These are phyloP conservation scores for Vanrija sp. DNA, from an alignment of 1,284 basidiomycete genomes.

Conservation along the genomic window DNA sequence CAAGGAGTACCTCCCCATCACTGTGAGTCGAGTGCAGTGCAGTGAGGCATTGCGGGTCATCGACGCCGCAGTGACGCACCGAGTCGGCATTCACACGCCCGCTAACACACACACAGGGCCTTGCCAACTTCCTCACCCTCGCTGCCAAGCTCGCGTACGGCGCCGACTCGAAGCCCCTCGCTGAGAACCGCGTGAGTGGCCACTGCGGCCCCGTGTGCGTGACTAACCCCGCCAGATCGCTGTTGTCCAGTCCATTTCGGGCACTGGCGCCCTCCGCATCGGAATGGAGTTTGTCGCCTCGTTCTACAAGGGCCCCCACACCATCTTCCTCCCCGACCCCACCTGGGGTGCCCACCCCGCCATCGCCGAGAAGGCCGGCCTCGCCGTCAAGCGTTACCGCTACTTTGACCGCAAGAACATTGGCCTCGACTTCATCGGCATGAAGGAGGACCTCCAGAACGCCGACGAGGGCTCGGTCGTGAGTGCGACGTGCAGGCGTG, in stretches of 20 bases:
- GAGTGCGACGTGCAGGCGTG: slow-evolving; percentile 17
- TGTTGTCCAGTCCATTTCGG: slow-evolving; percentile 93
- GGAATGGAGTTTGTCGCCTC: slow-evolving; percentile 84
- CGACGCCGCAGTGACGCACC: too few species aligned
- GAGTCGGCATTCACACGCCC: too few species aligned
- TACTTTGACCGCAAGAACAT: slow-evolving; percentile 96
- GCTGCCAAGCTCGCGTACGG: slow-evolving; percentile 93
- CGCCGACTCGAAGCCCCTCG: slow-evolving; percentile 68
- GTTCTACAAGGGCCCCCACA: slow-evolving; percentile 82
- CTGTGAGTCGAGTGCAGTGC: slow-evolving; percentile 49
- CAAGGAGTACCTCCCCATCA: slow-evolving; percentile 99
- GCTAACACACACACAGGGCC: slow-evolving; percentile 49
- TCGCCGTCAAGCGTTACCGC: slow-evolving; percentile 71
- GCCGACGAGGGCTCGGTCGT: slow-evolving; percentile 52
- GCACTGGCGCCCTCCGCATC: slow-evolving; percentile 95
- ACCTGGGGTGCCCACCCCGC: slow-evolving; percentile 97
- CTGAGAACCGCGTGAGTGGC: slow-evolving; percentile 66
- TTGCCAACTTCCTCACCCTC: slow-evolving; percentile 79
- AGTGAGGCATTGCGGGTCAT: too few species aligned
- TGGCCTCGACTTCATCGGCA: slow-evolving; percentile 86
- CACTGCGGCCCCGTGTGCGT: not conserved
- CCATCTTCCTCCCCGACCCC: slow-evolving; percentile 88
- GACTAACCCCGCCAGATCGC: slow-evolving; percentile 60
- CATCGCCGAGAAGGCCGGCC: slow-evolving; percentile 80
- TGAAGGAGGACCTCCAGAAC: slow-evolving; percentile 75